Percentiles rank a stretch among this genome's conserved stretches.
phyloP scores from a whole-genome alignment of 148 eudicot species.

The Gaultheria prostrata region DNA sequence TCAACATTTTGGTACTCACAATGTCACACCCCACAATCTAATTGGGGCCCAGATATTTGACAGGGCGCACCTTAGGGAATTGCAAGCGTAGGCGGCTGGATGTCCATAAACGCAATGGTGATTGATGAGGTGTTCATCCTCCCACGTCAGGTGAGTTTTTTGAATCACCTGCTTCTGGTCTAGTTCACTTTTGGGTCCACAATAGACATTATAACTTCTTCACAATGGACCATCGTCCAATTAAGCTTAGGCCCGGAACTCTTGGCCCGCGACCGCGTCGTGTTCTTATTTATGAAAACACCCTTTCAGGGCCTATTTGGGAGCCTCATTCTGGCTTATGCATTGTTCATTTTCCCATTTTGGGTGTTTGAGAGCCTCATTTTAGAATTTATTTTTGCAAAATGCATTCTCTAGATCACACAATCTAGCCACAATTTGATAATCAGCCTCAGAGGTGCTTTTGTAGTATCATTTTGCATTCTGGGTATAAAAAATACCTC shows the following conservation, averaged over 20 bases:
- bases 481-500: too few relatives aligned
- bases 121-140: slow-evolving; percentile 17
- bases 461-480: too few relatives aligned
- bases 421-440: too few relatives aligned
- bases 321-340: too few relatives aligned
- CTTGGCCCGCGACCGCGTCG: slow-evolving; percentile 24
- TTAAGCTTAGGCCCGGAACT: slow-evolving; percentile 10
- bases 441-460: too few relatives aligned
- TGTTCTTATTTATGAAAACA: slow-evolving; percentile 24
- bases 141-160: slow-evolving; percentile 29
- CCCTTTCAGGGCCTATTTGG: slow-evolving; percentile 6
- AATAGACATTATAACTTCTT: background rate
- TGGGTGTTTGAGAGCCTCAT: too few relatives aligned
- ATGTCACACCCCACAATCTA: background rate
- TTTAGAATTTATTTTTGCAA: too few relatives aligned
- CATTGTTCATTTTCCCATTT: too few relatives aligned
- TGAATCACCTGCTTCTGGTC: slow-evolving; percentile 2
- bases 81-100: slow-evolving; percentile 14
- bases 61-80: background rate
- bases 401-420: too few relatives aligned
- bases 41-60: background rate
- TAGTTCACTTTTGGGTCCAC: slow-evolving; percentile 16
- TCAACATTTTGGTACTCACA: background rate
- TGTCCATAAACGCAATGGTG: background rate
- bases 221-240: slow-evolving; percentile 19